Conservation (phyloP, 176 grass and related monocot genomes). For the Guadua angustifolia region DNA sequence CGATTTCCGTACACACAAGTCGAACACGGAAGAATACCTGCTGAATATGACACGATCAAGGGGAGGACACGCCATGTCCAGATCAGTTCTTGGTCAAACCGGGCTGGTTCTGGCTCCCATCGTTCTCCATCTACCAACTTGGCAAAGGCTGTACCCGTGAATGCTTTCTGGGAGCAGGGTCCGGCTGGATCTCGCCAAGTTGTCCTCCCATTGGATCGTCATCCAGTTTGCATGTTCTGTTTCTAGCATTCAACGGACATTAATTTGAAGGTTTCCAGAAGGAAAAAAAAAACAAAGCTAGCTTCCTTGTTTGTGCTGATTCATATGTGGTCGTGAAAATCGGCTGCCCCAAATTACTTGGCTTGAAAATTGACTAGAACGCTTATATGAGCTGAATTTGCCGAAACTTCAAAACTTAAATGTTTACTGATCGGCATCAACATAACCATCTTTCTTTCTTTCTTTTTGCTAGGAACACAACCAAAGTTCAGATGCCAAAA, state of each 20-base stretch:
- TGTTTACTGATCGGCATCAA: no score
- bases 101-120: background rate
- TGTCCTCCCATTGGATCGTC: background rate
- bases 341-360: background rate
- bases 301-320: background rate
- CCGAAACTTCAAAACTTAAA: no score
- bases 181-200: background rate
- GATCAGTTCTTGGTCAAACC: slow-evolving; percentile 2
- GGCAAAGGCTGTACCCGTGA: background rate
- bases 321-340: background rate
- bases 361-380: background rate
- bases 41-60: background rate
- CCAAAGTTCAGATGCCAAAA: no score
- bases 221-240: background rate
- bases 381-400: background rate
- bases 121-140: background rate
- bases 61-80: background rate
- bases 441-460: no score
- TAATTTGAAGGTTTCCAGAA: background rate
- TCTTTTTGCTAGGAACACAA: no score
- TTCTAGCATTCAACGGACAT: background rate
- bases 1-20: background rate
- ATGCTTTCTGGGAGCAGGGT: background rate
- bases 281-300: background rate
- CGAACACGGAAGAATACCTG: background rate